phyloP scores from a whole-genome alignment of 208 protist genomes.

The Porcisia deanei region DNA sequence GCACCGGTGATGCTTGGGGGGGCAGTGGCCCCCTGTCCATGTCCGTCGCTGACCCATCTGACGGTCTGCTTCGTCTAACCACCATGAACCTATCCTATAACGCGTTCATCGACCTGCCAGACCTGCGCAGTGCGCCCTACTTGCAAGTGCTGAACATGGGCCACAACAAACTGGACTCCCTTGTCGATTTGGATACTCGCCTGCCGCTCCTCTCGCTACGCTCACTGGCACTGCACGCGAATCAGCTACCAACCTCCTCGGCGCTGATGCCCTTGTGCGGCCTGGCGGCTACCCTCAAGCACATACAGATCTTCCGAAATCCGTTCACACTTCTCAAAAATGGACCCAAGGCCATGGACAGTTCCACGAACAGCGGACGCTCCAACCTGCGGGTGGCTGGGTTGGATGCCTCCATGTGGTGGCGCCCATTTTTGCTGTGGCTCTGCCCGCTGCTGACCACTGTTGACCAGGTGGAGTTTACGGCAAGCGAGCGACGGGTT shows the following conservation, averaged over 20 bases:
- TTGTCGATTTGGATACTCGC: conserved; percentile 55
- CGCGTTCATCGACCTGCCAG: conserved; percentile 72
- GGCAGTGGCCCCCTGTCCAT: background rate
- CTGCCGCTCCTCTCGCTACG: conserved; percentile 62
- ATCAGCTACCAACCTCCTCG: conserved; percentile 38
- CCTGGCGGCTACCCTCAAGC: conserved; percentile 58
- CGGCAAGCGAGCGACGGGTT: conserved; percentile 42
- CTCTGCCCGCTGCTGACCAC: conserved; percentile 57
- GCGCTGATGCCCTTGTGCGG: conserved; percentile 60
- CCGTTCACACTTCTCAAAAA: conserved; percentile 36
- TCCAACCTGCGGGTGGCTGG: background rate
- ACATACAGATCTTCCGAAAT: conserved; percentile 59
- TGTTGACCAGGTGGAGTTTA: conserved; percentile 54
- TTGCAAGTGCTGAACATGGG: conserved; percentile 68
- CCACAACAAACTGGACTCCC: conserved; percentile 70
- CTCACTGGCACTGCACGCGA: conserved; percentile 53
- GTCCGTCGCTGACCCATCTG: conserved; percentile 15
- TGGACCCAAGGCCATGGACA: background rate
- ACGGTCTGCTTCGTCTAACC: conserved; percentile 28
- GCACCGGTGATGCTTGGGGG: background rate
- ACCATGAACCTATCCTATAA: conserved; percentile 79
- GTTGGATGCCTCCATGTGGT: conserved; percentile 37
- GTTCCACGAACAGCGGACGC: background rate
- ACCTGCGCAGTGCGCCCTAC: conserved; percentile 66
- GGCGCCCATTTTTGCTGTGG: conserved; percentile 71